phyloP scores from a whole-genome alignment of 2,329 filamentous ascomycete species.

The Daldinia sp. region DNA sequence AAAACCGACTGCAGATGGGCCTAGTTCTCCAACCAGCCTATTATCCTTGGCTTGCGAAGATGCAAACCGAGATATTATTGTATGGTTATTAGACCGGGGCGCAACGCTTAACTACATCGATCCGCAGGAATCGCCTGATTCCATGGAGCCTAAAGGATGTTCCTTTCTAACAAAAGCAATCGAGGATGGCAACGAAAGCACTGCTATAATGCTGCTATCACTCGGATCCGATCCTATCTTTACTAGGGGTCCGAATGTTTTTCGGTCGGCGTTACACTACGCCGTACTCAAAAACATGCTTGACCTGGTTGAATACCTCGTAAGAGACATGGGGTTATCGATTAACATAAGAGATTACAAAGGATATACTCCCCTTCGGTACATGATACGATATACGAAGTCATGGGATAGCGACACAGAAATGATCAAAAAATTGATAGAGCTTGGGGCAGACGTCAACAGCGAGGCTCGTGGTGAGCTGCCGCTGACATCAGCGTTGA shows the following conservation, averaged over 20 bases:
- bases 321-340: not conserved
- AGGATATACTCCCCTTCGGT: not conserved
- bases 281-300: not conserved
- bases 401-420: not conserved
- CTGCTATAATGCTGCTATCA: not conserved
- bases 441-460: slow-evolving; percentile 8
- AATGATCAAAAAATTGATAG: slow-evolving; percentile 7
- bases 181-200: not conserved
- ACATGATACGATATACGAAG: not conserved
- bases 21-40: not conserved
- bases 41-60: not conserved
- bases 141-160: not conserved
- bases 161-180: not conserved
- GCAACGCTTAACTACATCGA: no score
- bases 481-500: not conserved
- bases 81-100: not conserved
- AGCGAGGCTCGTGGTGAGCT: not conserved
- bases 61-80: not conserved
- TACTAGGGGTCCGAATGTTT: no score
- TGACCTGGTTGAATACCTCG: not conserved
- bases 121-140: no score
- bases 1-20: not conserved
- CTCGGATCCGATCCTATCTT: not conserved
- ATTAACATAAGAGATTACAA: not conserved
- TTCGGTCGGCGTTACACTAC: not conserved